Base-by-base conservation (phyloP, 1,284 basidiomycete genomes). In the Trametes sp. region DNA sequence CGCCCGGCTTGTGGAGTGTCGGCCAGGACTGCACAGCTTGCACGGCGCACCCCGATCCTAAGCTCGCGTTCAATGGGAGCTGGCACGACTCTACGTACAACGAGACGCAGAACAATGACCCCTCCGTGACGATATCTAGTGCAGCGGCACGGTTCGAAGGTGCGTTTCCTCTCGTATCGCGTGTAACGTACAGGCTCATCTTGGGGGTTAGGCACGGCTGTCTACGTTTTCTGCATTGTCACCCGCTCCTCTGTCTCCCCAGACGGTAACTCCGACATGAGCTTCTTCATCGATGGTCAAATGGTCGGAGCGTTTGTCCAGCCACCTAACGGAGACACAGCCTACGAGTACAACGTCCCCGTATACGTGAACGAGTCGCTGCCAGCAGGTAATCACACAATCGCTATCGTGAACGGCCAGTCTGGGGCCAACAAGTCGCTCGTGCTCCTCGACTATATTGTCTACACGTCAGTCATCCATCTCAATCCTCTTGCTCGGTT, bases 231-330 rank as follows among this genome's bases (percentile, higher is more conserved):
- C 63, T 77, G 76, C 61, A 72, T 72, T 11, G 61, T 79, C 5
- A 68, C 76, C 2, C 66, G 69, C 14, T 69, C 74, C 1, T 42
- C 35, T 35, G 59, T 29, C 13, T 62, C 51, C 21, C 75, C 75
- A 1, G 60, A 66, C 11, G 74, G 73, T 8, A 63, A 74, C 64
- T 70, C 74, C 1, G 74, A 78, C 61, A 74, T 80, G 74, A 68
- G 66, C 1, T 81, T 81, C 65, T 73, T 70, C 58, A 67, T 80
- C 42, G 78, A 81, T 58, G 72, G 70, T 19, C 57, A 70, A 29
- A 44, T 63, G 4, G 71, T 70, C 2, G 77, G 74, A n/a, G 57
- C 61, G 0, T 80, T 77, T 35, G 31, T 54, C 2, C 60, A 57
- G n/a, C 16, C 60, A 21, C 61, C 69, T 4, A 58, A 53, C 7